Evolutionary conservation across 2,329 filamentous ascomycete species (phyloP).

Genomic region (Penicillium sp.): DNA sequence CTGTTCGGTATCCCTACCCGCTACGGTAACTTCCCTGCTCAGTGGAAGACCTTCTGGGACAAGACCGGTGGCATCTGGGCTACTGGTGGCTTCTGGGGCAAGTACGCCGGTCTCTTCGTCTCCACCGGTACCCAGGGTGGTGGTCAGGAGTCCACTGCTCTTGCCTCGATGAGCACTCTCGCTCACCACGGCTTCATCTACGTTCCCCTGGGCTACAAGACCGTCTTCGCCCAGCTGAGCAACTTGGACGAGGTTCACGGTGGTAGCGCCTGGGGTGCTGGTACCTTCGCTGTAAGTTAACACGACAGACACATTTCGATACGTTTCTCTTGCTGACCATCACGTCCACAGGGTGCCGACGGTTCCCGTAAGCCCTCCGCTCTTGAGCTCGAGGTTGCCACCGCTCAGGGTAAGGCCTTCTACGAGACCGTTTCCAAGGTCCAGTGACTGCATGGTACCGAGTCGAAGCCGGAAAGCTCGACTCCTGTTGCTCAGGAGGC

Average conservation of each 20-base stretch:
- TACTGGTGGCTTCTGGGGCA: slow-evolving; percentile 74
- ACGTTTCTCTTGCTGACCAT: slow-evolving; percentile 11
- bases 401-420: slow-evolving; percentile 80
- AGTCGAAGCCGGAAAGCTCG: slow-evolving; percentile 31
- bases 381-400: slow-evolving; percentile 76
- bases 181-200: slow-evolving; percentile 93
- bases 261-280: slow-evolving; percentile 88
- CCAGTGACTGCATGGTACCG: slow-evolving; percentile 73
- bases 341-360: slow-evolving; percentile 55
- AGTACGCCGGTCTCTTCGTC: slow-evolving; percentile 88
- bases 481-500: slow-evolving; percentile 30
- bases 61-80: slow-evolving; percentile 82
- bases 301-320: background rate
- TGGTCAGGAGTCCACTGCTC: slow-evolving; percentile 86
- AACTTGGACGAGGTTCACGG: slow-evolving; percentile 80
- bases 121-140: slow-evolving; percentile 81
- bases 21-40: slow-evolving; percentile 94
- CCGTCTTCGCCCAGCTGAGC: slow-evolving; percentile 67
- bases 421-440: slow-evolving; percentile 73
- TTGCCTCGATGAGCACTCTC: slow-evolving; percentile 80
- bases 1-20: slow-evolving; percentile 93
- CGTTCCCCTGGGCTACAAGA: slow-evolving; percentile 92
- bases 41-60: slow-evolving; percentile 90
- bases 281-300: slow-evolving; percentile 71
- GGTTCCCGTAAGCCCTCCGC: slow-evolving; percentile 77